Evolutionary conservation across 768 basidiomycete species (phyloP).

Genomic region (Termitomyces sp.): DNA sequence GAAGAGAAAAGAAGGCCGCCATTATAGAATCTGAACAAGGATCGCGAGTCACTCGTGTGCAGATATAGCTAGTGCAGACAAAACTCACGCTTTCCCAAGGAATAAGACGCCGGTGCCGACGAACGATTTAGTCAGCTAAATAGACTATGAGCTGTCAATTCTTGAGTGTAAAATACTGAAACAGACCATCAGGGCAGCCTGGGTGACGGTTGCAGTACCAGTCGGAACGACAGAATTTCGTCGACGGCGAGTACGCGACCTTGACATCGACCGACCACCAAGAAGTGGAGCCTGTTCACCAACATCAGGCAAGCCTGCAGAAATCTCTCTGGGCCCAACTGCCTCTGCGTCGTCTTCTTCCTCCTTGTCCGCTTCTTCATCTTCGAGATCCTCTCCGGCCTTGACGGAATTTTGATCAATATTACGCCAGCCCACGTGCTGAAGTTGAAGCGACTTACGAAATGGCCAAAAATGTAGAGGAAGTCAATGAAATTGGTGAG

Average conservation of each 20-base stretch:
- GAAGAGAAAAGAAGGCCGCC: conserved; percentile 90
- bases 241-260: conserved; percentile 50
- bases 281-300: conserved; percentile 58
- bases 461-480: conserved; percentile 91
- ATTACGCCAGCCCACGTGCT: not conserved
- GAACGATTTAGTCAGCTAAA: conserved; percentile 84
- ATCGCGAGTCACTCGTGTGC: not conserved
- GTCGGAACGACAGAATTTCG: conserved; percentile 51
- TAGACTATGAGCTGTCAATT: conserved; percentile 2
- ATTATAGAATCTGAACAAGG: conserved; percentile 72
- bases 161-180: not conserved
- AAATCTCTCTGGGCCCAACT: conserved; percentile 16
- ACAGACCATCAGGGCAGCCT: conserved; percentile 89
- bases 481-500: conserved; percentile 93
- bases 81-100: conserved; percentile 83
- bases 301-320: conserved; percentile 20
- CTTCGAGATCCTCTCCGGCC: conserved; percentile 90
- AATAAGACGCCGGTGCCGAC: conserved; percentile 95
- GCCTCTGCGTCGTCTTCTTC: conserved; percentile 52
- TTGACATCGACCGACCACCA: conserved; percentile 28
- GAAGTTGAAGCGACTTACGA: conserved; percentile 49
- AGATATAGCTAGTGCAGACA: no score
- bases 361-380: conserved; percentile 79
- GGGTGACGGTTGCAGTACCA: conserved; percentile 86
- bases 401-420: conserved; percentile 21